phyloP scores from a whole-genome alignment of 1,284 basidiomycete genomes.

The Vanrija sp. region DNA sequence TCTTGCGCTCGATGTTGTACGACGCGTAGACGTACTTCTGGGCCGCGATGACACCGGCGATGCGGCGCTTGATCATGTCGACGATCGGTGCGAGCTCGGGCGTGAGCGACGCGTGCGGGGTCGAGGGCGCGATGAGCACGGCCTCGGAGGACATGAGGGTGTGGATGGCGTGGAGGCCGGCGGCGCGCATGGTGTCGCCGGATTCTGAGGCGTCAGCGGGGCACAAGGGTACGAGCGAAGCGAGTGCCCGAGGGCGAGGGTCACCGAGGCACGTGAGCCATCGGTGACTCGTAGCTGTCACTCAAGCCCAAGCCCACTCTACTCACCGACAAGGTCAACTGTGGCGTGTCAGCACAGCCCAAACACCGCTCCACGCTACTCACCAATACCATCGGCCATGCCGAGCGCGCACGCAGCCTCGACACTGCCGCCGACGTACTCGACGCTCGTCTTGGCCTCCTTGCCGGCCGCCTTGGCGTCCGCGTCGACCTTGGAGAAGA shows the following conservation, averaged over 20 bases:
- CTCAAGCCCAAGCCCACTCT: not conserved
- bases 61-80: conserved; percentile 75
- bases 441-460: conserved; percentile 65
- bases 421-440: conserved; percentile 95
- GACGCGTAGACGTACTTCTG: conserved; percentile 81
- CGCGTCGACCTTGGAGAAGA: conserved; percentile 72
- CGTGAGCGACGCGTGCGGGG: conserved; percentile 61
- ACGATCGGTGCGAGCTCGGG: conserved; percentile 60
- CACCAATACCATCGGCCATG: conserved; percentile 93
- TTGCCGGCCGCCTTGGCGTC: conserved; percentile 55
- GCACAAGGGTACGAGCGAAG: not conserved
- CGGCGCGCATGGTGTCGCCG: conserved; percentile 99
- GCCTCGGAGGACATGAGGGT: conserved; percentile 87
- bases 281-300: not conserved
- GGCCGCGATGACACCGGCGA: conserved; percentile 90
- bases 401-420: conserved; percentile 97
- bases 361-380: conserved; percentile 36
- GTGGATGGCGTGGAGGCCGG: conserved; percentile 87
- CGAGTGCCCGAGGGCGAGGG: not conserved
- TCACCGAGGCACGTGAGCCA: not conserved
- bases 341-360: conserved; percentile 3
- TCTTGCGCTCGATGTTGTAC: conserved; percentile 76
- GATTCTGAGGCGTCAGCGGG: conserved; percentile 62
- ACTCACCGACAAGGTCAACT: conserved; percentile 88
- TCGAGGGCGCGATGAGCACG: conserved; percentile 80